Base-by-base conservation (phyloP, 1,139 yeast genomes). In the Pichia sp. region DNA sequence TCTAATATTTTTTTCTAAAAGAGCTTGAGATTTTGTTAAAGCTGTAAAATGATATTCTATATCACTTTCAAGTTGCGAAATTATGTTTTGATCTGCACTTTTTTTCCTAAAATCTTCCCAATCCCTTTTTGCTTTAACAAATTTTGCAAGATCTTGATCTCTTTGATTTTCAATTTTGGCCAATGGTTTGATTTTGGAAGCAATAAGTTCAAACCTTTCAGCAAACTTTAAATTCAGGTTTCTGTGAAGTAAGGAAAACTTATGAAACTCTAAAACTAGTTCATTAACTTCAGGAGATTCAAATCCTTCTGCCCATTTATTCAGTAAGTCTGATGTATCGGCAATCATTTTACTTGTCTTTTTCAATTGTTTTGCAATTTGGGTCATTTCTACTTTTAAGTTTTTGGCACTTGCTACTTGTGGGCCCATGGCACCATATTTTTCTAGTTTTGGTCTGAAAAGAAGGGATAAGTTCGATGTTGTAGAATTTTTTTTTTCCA, bases 381-480 rank as follows among this genome's bases (percentile, higher is more conserved):
- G 33, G 11, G 33, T 30, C 10, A 41, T 24, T 11, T 41, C 35
- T 6, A n/a, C 13, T 33, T 20, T 38, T 5, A 42, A 5, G 20
- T 25, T 37, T 4, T 14, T 14, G 6, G 41, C 43, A 15, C 35
- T 40, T 9, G 40, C 31, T 3, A 38, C 39, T 4, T 35, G 37
- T 7, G 44, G 37, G 11, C 15, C 30, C 5, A 48, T 28, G 2
- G 48, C 48, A 13, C 51, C 51, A 15, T 44, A 1, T 31, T 48
- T 48, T 27, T 48, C 51, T n/a, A 48, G 30, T 8, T 31, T 26
- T n/a, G 45, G 42, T 21, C 43, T 31, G 15, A 37, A 22, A 10
- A n/a, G 33, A 13, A 30, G 7, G 15, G 33, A n/a, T 22, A 32
- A 14, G n/a, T 26, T 34, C 19, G 39, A 8, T 15, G 34, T n/a